Evolutionary conservation across 1,139 yeast genomes (phyloP), one percentile per base, ranked within the genome.

Genomic region (Blastobotrys malaysiensis): DNA sequence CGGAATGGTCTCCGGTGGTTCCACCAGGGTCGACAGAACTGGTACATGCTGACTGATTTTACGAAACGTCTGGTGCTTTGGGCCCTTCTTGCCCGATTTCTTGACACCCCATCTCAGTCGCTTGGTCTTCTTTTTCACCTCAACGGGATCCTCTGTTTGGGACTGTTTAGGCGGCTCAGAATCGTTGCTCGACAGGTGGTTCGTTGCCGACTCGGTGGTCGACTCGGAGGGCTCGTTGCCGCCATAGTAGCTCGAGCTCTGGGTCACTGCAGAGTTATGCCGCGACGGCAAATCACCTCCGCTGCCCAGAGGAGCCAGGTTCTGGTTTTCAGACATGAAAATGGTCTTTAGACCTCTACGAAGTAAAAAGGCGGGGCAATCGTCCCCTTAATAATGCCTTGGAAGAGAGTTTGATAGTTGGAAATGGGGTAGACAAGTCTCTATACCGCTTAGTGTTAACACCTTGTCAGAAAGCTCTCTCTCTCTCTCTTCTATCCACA

Each of bases 1-100:
- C 3, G 46, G 22, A 3, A 18, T 16, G 2, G n/a, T 36, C 3
- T 51, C 48, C 9, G 53, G 53, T 14, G 51, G 45, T 6, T 60
- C 63, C 16, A 63, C 54, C n/a, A 60, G 46, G 22, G 56, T 54
- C 21, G 58, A 59, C 50, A 63, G 49, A 5, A 59, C 58, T 2
- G 65, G 65, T 16, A 63, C 52, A 39, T 54, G 56, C 48, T 60
- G 59, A 45, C 63, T 55, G 46, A 62, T 49, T 31, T 57, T 52
- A n/a, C 63, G 51, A 13, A 58, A 56, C 46, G 48, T 45, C 21
- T 52, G 48, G 13, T 36, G 18, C 13, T 46, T 46, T 45, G 46
- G 45, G 16, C 49, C 49, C 46, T 48, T 46, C 24, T 49, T 46
- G 13, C 48, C 48, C 6, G 49, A 48, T 46, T 51, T 52, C 9